Evolutionary conservation across 129 eudicot genomes (phyloP).

Genomic region (Flaveria robusta): DNA sequence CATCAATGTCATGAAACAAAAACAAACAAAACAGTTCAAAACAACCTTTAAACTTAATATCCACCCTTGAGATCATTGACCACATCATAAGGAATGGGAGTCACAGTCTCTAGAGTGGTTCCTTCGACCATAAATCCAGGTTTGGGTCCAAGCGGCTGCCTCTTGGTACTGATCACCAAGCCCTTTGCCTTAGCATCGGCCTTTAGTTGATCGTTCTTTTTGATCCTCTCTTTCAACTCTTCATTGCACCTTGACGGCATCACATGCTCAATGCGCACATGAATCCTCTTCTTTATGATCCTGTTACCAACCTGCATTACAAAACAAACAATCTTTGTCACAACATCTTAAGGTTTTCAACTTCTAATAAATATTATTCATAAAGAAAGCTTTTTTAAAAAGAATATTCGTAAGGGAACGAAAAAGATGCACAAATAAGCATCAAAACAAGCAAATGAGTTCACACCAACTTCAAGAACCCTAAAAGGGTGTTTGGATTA

Average conservation of each 20-base stretch:
- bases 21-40: constrained; percentile 8
- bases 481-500: background rate
- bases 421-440: too few species aligned
- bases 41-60: constrained; percentile 43
- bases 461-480: background rate
- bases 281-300: constrained; percentile 83
- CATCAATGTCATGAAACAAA: constrained; percentile 37
- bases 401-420: background rate
- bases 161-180: constrained; percentile 72
- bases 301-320: constrained; percentile 65
- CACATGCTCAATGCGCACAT: constrained; percentile 87
- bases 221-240: constrained; percentile 65
- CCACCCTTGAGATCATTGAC: constrained; percentile 98
- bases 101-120: constrained; percentile 78
- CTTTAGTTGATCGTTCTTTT: constrained; percentile 75
- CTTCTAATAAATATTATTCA: background rate
- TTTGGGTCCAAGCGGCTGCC: constrained; percentile 87
- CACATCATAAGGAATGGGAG: constrained; percentile 93
- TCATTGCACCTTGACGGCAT: constrained; percentile 87
- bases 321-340: background rate
- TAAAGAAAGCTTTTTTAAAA: background rate
- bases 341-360: background rate
- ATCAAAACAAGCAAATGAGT: background rate
- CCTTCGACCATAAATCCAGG: constrained; percentile 95
- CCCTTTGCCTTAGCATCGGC: constrained; percentile 85